Conservation (phyloP, 306 rosid species). For the Cicer cuneatum region DNA sequence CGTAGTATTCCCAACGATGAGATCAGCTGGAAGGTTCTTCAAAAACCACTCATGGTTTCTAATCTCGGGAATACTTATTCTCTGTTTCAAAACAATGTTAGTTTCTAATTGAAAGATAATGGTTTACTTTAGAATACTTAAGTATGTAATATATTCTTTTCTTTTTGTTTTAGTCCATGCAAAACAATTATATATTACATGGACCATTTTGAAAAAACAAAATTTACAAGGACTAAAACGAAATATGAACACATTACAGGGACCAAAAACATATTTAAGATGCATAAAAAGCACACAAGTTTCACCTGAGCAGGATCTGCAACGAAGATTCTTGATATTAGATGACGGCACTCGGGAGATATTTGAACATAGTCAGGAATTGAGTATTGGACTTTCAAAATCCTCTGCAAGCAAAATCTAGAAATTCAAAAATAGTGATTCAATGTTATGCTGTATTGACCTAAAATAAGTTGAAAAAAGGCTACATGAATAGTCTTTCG, state of each 20-base stretch:
- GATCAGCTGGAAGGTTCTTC: constrained; percentile 87
- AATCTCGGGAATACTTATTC: constrained; percentile 84
- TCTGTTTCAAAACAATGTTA: constrained; percentile 55
- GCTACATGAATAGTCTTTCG: constrained; percentile 88
- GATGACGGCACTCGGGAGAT: constrained; percentile 84
- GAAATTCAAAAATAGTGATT: constrained; percentile 31
- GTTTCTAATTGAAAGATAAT: constrained; percentile 39
- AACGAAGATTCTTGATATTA: constrained; percentile 89
- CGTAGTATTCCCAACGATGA: constrained; percentile 61
- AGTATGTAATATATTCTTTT: too few relatives aligned
- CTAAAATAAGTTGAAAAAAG: constrained; percentile 22
- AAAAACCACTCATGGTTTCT: constrained; percentile 86
- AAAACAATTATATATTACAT: not conserved
- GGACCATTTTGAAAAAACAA: not conserved
- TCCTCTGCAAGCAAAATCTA: constrained; percentile 68
- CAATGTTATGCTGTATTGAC: not conserved
- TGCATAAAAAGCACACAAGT: not conserved
- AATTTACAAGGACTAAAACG: not conserved
- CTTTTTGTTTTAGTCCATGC: too few relatives aligned
- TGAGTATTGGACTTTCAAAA: constrained; percentile 90
- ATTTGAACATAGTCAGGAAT: constrained; percentile 85
- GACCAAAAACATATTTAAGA: not conserved
- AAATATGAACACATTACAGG: not conserved
- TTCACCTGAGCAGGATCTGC: constrained; percentile 82
- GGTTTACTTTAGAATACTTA: too few relatives aligned